Conservation (phyloP, 106 monocot species). For the Acorus gramineus region DNA sequence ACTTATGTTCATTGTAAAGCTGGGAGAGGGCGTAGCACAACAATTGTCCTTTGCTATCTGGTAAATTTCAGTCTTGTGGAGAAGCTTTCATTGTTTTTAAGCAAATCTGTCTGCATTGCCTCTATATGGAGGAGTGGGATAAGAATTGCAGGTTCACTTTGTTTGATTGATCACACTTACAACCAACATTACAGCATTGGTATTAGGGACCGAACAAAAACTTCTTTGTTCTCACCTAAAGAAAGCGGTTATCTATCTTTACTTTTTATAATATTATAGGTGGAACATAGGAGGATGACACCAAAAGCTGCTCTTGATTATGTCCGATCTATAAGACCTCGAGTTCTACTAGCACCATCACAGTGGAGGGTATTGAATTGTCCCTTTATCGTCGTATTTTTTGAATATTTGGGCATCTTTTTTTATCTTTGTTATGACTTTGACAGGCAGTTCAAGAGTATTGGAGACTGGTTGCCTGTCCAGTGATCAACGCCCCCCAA, state of each 20-base stretch:
- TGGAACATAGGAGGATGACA: conserved; percentile 70
- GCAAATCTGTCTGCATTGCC: too few species aligned
- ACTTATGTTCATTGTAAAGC: conserved; percentile 68
- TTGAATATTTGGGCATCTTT: too few species aligned
- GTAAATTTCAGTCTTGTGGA: conserved; percentile 8
- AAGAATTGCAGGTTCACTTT: too few species aligned
- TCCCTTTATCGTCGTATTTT: too few species aligned
- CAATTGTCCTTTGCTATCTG: conserved; percentile 62
- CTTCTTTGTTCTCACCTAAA: too few species aligned
- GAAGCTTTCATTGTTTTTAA: too few species aligned
- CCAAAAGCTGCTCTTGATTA: conserved; percentile 60
- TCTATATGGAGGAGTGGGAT: too few species aligned
- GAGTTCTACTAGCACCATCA: conserved; percentile 63
- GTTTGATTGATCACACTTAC: too few species aligned
- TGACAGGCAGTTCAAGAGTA: conserved; percentile 51
- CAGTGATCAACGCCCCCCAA: conserved; percentile 12
- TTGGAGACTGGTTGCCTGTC: conserved; percentile 28
- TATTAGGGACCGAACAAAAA: too few species aligned
- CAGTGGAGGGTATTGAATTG: conserved; percentile 54
- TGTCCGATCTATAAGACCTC: conserved; percentile 66
- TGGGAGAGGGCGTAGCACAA: conserved; percentile 61
- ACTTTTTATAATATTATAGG: conserved; percentile 25
- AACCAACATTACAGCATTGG: too few species aligned
- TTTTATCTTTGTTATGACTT: neutral
- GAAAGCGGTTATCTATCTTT: too few species aligned